Conservation (phyloP, 2,329 filamentous ascomycete species). For the Aureobasidium musti region DNA sequence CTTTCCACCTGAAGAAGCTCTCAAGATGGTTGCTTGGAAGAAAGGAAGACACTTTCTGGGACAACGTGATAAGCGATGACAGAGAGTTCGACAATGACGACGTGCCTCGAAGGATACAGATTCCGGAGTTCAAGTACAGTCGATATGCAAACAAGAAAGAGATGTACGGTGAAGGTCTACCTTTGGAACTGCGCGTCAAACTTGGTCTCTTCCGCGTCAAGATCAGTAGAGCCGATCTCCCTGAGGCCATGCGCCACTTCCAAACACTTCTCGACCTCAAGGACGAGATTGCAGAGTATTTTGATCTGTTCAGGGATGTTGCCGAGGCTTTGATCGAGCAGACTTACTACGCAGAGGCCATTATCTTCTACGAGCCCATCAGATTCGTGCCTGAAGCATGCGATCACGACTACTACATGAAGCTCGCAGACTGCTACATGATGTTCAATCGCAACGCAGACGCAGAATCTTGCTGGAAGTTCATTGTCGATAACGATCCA, state of each 20-base stretch:
- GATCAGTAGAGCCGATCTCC: conserved; percentile 54
- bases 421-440: conserved; percentile 68
- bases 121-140: conserved; percentile 56
- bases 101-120: conserved; percentile 62
- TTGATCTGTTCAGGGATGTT: conserved; percentile 76
- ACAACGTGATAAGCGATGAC: conserved; percentile 61
- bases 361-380: conserved; percentile 59
- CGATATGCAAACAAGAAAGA: conserved; percentile 21
- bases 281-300: conserved; percentile 65
- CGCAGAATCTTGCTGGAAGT: conserved; percentile 76
- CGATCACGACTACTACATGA: conserved; percentile 54
- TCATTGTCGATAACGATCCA: conserved; percentile 70
- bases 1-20: conserved; percentile 68
- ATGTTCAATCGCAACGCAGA: conserved; percentile 63
- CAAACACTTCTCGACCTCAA: conserved; percentile 66
- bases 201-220: conserved; percentile 80
- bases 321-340: conserved; percentile 60
- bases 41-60: conserved; percentile 74
- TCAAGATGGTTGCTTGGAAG: conserved; percentile 83
- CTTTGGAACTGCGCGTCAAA: conserved; percentile 79
- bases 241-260: conserved; percentile 64
- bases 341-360: conserved; percentile 56
- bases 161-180: conserved; percentile 72
- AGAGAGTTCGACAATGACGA: conserved; percentile 84
- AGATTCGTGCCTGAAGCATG: conserved; percentile 46